Evolutionary conservation across 306 rosid species (phyloP).

Genomic region (Cicer bijugum): DNA sequence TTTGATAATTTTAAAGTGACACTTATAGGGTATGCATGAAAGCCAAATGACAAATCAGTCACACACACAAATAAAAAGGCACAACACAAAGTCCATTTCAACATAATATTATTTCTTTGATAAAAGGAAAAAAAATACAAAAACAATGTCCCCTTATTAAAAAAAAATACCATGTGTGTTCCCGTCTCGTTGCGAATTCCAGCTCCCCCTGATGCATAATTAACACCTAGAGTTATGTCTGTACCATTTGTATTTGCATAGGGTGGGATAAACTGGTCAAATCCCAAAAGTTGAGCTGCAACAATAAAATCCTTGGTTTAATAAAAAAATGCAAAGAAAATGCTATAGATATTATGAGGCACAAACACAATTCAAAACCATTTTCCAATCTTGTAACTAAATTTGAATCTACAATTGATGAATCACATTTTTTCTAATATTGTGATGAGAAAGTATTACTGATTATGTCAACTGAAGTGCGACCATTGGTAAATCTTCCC

Average conservation of each 20-base stretch:
- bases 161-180: constrained; percentile 20
- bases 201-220: constrained; percentile 75
- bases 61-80: too few relatives aligned
- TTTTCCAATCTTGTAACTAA: not conserved
- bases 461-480: constrained; percentile 41
- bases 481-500: constrained; percentile 72
- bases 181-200: constrained; percentile 64
- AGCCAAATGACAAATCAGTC: too few relatives aligned
- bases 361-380: not conserved
- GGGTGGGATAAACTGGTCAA: constrained; percentile 53
- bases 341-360: not conserved
- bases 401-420: not conserved
- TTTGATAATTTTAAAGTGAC: not conserved
- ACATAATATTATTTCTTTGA: too few relatives aligned
- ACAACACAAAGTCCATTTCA: too few relatives aligned
- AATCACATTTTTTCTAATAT: too few relatives aligned
- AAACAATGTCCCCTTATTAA: too few relatives aligned
- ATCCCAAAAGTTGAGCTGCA: constrained; percentile 47
- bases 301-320: not conserved
- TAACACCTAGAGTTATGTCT: constrained; percentile 57
- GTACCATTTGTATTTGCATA: constrained; percentile 41
- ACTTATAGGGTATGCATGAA: not conserved
- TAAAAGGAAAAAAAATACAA: too few relatives aligned
- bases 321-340: not conserved
- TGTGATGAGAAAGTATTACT: constrained; percentile 34